Base-by-base conservation (phyloP, 495 filamentous ascomycete genomes). In the Delitschia confertaspora region DNA sequence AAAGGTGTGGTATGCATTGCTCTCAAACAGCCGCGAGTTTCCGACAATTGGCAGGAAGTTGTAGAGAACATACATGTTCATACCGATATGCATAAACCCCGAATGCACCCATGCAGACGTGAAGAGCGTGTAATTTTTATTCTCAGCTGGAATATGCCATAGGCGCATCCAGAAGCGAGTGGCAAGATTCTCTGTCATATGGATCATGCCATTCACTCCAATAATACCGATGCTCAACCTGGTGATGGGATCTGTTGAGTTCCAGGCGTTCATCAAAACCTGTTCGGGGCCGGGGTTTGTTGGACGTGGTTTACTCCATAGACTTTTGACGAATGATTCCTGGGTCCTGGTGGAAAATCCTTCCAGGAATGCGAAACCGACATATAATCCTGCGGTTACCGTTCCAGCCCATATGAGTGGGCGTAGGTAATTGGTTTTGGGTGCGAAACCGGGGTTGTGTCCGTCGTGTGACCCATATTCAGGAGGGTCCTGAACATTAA, bases 71-170 rank as follows among this genome's bases (percentile, higher is more conserved):
- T 20, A 47, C 43, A 47, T 42, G 14, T 53, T 53, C 25, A 47
- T 13, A 11, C 30, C 6, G 0, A 53, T 13, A 43, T 53, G 49
- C 1, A 20, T 5, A 0, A 13, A 18, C 3, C 49, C 49, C 11
- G 24, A 39, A 30, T 53, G 49, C 1, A 53, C 49, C 33, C 47
- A 53, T 3, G 24, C 43, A 1, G 36, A 41, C 5, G 49, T 42
- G n/a, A 53, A 31, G 11, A 53, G 17, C 3, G 42, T 36, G 24
- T 42, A 38, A 17, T 47, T 42, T 3, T 13, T 18, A n/a, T 36
- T 34, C 3, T 2, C 1, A 4, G 16, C 33, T 3, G 49, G 49
- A n/a, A 30, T 33, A 33, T 53, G 49, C 49, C 49, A 53, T 9
- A 53, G 26, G 9, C 2, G 2, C 1, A 1, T 6, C 49, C 42